phyloP scores from a whole-genome alignment of 2,329 filamentous ascomycete species.

The Pseudogymnoascus sp. region DNA sequence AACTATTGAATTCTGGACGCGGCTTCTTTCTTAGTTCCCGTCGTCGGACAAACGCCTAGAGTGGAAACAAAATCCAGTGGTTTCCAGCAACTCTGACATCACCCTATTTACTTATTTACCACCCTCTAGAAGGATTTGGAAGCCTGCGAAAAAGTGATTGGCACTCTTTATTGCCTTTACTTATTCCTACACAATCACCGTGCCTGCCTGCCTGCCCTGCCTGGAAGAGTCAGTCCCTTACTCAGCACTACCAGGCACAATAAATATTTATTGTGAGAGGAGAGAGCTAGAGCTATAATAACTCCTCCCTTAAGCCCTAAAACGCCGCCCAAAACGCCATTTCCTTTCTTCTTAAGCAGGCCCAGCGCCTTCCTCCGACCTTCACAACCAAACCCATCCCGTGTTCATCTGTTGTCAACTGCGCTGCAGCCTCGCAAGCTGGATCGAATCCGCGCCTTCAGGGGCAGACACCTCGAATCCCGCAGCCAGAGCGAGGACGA shows the following conservation, averaged over 20 bases:
- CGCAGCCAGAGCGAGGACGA: neutral
- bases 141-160: neutral
- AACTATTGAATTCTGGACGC: neutral
- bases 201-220: neutral
- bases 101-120: neutral
- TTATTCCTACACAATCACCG: neutral
- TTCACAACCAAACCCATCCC: neutral
- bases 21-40: neutral
- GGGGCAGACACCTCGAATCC: slow-evolving; percentile 18
- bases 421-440: slow-evolving; percentile 15
- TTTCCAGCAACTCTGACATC: neutral
- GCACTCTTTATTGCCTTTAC: slow-evolving; percentile 5
- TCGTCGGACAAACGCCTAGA: neutral
- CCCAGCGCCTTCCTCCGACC: neutral
- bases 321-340: neutral
- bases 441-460: slow-evolving; percentile 25
- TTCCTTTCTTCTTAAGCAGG: neutral
- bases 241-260: neutral
- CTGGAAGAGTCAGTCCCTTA: neutral
- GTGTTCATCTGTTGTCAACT: neutral
- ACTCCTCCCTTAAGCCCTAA: neutral
- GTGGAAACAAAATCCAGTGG: neutral
- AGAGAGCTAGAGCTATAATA: neutral
- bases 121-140: neutral
- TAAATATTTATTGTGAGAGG: neutral